phyloP scores from a whole-genome alignment of 495 filamentous ascomycete genomes.

The Neurospora discreta region DNA sequence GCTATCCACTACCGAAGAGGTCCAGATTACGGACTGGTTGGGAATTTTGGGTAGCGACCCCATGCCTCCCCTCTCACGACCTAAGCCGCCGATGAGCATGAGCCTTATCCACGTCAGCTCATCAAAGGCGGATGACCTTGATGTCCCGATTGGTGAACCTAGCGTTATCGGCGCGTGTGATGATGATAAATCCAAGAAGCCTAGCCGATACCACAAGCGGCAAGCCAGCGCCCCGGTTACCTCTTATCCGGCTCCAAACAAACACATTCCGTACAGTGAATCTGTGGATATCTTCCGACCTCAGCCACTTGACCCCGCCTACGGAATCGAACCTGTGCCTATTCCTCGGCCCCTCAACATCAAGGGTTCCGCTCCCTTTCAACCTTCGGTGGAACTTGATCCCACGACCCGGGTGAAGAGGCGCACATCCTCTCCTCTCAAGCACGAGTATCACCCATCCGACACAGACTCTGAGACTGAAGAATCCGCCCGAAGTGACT shows the following conservation, averaged over 20 bases:
- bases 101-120: slow-evolving; percentile 22
- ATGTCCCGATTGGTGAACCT: slow-evolving; percentile 67
- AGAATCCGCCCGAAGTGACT: slow-evolving; percentile 39
- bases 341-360: slow-evolving; percentile 42
- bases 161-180: slow-evolving; percentile 17
- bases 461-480: slow-evolving; percentile 44
- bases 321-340: slow-evolving; percentile 25
- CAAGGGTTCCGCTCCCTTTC: slow-evolving; percentile 32
- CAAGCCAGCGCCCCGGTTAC: slow-evolving; percentile 10
- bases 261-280: slow-evolving; percentile 16
- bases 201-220: slow-evolving; percentile 14
- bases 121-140: slow-evolving; percentile 44
- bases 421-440: slow-evolving; percentile 83
- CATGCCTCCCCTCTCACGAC: slow-evolving; percentile 49
- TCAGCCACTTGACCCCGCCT: not conserved
- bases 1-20: slow-evolving; percentile 57
- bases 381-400: slow-evolving; percentile 37
- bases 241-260: slow-evolving; percentile 33
- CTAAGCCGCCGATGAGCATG: slow-evolving; percentile 25
- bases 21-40: slow-evolving; percentile 76
- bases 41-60: slow-evolving; percentile 68
- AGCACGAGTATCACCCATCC: slow-evolving; percentile 95
- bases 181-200: slow-evolving; percentile 17
- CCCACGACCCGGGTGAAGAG: slow-evolving; percentile 41
- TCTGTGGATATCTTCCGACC: not conserved